phyloP scores from a whole-genome alignment of 768 basidiomycete species.

The Dentipellis fragilis region DNA sequence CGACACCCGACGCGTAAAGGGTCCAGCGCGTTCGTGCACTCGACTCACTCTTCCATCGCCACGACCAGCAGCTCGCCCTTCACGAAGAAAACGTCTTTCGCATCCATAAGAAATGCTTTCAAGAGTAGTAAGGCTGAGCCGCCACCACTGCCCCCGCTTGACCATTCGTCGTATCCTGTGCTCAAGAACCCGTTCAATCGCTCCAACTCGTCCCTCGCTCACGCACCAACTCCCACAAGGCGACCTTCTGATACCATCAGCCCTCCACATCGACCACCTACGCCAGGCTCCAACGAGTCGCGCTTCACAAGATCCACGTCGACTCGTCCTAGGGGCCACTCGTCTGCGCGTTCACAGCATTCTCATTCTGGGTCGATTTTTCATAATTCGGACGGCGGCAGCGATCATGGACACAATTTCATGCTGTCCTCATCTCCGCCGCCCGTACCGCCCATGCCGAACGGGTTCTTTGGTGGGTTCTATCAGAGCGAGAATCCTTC shows the following conservation, averaged over 20 bases:
- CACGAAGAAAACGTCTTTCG: constrained; percentile 76
- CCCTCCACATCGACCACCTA: constrained; percentile 50
- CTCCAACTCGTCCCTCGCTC: constrained; percentile 64
- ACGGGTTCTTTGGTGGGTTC: constrained; percentile 35
- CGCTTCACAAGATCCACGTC: constrained; percentile 24
- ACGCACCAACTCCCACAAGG: constrained; percentile 30
- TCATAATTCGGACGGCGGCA: constrained; percentile 60
- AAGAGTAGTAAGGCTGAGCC: constrained; percentile 56
- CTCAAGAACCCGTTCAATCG: constrained; percentile 78
- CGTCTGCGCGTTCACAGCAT: constrained; percentile 60
- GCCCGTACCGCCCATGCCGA: constrained; percentile 71
- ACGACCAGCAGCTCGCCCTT: constrained; percentile 38
- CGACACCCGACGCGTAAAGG: constrained; percentile 27
- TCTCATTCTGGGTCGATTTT: constrained; percentile 71
- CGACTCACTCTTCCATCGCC: constrained; percentile 57
- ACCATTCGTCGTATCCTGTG: constrained; percentile 57
- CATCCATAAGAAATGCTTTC: constrained; percentile 81
- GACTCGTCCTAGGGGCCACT: constrained; percentile 47
- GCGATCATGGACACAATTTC: constrained; percentile 45
- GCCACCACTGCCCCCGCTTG: constrained; percentile 69
- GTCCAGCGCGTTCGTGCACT: constrained; percentile 52
- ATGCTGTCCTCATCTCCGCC: constrained; percentile 48
- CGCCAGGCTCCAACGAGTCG: constrained; percentile 42
- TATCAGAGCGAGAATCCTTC: constrained; percentile 41
- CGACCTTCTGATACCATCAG: constrained; percentile 35